phyloP scores from a whole-genome alignment of 2,329 filamentous ascomycete species.

The Cadophora malorum region DNA sequence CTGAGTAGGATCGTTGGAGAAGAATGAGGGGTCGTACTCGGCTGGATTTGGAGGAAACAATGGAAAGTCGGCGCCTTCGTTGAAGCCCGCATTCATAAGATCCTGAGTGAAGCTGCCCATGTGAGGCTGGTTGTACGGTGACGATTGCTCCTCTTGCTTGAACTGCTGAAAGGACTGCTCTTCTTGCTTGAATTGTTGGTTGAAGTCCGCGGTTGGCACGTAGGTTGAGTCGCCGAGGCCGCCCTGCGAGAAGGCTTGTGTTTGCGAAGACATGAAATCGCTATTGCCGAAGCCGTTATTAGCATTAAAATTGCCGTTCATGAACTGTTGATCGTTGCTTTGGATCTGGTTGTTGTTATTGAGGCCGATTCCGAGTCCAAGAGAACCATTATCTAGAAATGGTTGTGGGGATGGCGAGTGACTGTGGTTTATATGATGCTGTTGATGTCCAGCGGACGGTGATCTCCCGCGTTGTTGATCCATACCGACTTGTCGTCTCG shows the following conservation, averaged over 20 bases:
- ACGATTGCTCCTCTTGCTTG: conserved; percentile 34
- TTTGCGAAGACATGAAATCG: conserved; percentile 54
- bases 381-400: conserved; percentile 55
- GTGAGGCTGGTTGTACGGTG: conserved; percentile 50
- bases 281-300: conserved; percentile 43
- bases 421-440: conserved; percentile 70
- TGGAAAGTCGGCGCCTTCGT: conserved; percentile 65
- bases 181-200: conserved; percentile 44
- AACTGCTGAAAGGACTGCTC: conserved; percentile 46
- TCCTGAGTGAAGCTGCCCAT: conserved; percentile 52
- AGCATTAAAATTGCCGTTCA: conserved; percentile 51
- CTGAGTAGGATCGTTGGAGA: conserved; percentile 57
- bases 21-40: conserved; percentile 67
- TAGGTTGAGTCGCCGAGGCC: conserved; percentile 39
- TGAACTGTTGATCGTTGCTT: conserved; percentile 52
- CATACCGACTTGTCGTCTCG: conserved; percentile 48
- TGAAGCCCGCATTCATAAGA: conserved; percentile 55
- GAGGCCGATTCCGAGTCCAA: conserved; percentile 62
- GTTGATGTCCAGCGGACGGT: conserved; percentile 62
- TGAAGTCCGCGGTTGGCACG: conserved; percentile 40
- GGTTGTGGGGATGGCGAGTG: conserved; percentile 66
- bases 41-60: conserved; percentile 64
- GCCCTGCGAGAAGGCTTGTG: conserved; percentile 40
- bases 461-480: conserved; percentile 67
- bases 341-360: conserved; percentile 53